Evolutionary conservation across 768 basidiomycete genomes (phyloP).

Genomic region (Mycena latifolia): DNA sequence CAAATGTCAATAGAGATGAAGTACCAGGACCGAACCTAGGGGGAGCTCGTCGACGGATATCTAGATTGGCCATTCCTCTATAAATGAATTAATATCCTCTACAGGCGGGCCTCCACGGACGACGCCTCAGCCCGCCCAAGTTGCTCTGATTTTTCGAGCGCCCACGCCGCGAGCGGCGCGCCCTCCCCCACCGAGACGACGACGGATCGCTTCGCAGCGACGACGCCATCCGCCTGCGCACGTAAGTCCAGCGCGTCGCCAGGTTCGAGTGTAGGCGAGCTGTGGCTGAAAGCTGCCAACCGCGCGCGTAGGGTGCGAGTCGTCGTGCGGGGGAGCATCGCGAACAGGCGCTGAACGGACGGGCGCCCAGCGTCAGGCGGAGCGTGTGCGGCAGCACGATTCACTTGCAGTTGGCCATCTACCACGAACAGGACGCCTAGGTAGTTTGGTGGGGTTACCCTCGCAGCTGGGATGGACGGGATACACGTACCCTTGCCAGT

Average conservation of each 20-base stretch:
- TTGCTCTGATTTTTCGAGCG: background rate
- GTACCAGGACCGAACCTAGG: too few relatives aligned
- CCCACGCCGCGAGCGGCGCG: background rate
- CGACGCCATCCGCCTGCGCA: background rate
- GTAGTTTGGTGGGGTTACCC: background rate
- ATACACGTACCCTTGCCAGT: background rate
- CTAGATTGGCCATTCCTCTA: too few relatives aligned
- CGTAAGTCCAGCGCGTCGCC: background rate
- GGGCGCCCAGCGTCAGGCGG: background rate
- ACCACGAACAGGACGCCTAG: background rate
- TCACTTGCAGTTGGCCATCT: slow-evolving; percentile 6
- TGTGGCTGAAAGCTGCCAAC: background rate
- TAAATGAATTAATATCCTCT: too few relatives aligned
- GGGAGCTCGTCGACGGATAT: too few relatives aligned
- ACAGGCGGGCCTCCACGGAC: too few relatives aligned
- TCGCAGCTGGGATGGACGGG: too few relatives aligned
- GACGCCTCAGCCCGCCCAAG: too few relatives aligned
- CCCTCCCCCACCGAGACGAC: slow-evolving; percentile 9
- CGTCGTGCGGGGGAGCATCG: slow-evolving; percentile 19
- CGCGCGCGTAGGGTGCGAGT: slow-evolving; percentile 3
- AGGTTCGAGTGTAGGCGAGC: background rate
- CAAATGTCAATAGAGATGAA: too few relatives aligned
- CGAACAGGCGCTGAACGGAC: slow-evolving; percentile 2
- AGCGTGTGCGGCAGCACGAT: background rate
- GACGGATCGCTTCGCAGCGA: background rate